These are phyloP conservation scores for Naganishia antarctica DNA, from an alignment of 768 basidiomycete species.

Conservation along the genomic window DNA sequence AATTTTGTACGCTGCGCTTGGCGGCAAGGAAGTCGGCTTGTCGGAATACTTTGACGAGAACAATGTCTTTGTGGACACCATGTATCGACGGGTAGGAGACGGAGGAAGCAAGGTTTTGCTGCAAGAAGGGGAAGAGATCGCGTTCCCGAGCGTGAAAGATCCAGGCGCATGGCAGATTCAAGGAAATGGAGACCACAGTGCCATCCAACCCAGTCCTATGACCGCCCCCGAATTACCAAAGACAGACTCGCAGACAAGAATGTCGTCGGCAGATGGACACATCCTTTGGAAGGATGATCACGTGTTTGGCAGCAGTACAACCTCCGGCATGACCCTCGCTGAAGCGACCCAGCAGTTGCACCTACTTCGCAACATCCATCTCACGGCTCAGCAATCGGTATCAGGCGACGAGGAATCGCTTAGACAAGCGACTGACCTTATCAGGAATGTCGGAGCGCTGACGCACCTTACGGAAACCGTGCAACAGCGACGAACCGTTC, in stretches of 20 bases:
- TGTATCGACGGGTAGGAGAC: slow-evolving; percentile 3
- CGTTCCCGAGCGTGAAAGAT: neutral
- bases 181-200: neutral
- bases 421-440: neutral
- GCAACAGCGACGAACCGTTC: neutral
- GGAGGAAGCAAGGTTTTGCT: neutral
- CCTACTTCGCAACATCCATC: slow-evolving; percentile 9
- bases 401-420: neutral
- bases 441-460: neutral
- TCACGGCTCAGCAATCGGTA: slow-evolving; percentile 7
- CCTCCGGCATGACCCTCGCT: neutral
- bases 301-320: slow-evolving; percentile 6
- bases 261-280: too few relatives aligned
- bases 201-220: too few relatives aligned
- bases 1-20: neutral
- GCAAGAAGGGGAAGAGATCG: slow-evolving; percentile 4
- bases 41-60: slow-evolving; percentile 21
- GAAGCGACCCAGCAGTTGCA: slow-evolving; percentile 8
- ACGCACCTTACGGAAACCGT: neutral
- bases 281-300: neutral
- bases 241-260: too few relatives aligned
- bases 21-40: slow-evolving; percentile 9
- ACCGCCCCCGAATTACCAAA: too few relatives aligned
- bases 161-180: neutral
- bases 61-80: slow-evolving; percentile 1